Percentiles rank a stretch among this genome's conserved stretches.
Evolutionary conservation across 257 asterid species (phyloP).

Genomic region (Solanum etuberosum): DNA sequence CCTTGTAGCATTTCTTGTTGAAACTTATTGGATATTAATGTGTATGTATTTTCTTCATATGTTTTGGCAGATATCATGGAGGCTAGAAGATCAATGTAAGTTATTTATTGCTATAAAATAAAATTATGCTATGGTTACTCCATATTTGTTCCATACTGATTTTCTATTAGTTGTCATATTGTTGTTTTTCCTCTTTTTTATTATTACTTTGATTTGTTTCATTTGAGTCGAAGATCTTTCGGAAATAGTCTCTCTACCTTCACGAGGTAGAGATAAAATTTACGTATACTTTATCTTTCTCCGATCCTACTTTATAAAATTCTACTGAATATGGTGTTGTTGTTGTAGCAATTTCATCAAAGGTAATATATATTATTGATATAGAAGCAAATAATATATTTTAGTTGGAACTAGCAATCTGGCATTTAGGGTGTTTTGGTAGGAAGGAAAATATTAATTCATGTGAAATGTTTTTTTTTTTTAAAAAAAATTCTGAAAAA

Average conservation of each 20-base stretch:
- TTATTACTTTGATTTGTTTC: too few species aligned
- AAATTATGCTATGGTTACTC: neutral
- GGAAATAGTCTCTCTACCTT: fast-evolving
- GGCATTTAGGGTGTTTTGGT: neutral
- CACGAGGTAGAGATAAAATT: too few species aligned
- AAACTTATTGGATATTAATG: neutral
- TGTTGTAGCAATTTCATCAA: too few species aligned
- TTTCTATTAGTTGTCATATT: too few species aligned
- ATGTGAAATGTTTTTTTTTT: too few species aligned
- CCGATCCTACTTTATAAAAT: too few species aligned
- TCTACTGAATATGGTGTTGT: too few species aligned
- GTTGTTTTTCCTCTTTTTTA: too few species aligned
- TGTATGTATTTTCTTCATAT: neutral
- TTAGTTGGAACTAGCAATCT: neutral
- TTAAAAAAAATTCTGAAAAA: too few species aligned
- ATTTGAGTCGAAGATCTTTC: neutral
- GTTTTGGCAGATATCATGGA: neutral
- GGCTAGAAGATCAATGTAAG: neutral
- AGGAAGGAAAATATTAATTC: neutral
- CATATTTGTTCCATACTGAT: neutral
- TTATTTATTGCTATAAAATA: neutral
- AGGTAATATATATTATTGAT: neutral
- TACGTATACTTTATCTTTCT: too few species aligned
- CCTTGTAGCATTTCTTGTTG: neutral
- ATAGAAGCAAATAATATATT: neutral